A percentile compares a stretch with the other conserved stretches of the same genome.
phyloP scores from a whole-genome alignment of 306 rosid genomes.

The Acacia crassicarpa region DNA sequence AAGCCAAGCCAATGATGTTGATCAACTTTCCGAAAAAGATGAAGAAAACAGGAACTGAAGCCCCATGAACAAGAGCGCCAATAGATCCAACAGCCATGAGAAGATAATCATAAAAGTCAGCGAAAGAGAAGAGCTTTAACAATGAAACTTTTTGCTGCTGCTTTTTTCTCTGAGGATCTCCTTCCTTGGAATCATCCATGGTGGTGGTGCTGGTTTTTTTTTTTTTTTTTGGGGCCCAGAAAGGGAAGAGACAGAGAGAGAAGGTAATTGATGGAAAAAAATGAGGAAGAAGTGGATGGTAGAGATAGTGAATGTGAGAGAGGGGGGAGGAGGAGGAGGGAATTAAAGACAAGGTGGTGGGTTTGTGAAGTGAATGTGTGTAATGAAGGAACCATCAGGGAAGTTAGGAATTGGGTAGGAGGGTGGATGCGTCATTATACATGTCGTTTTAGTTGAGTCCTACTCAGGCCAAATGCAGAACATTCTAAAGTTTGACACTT shows the following conservation, averaged over 20 bases:
- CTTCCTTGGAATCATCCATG: constrained; percentile 25
- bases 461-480: neutral
- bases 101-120: constrained; percentile 71
- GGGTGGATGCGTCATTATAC: constrained; percentile 1
- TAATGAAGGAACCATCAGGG: neutral
- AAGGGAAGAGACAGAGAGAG: neutral
- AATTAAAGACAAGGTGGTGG: neutral
- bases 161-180: constrained; percentile 25
- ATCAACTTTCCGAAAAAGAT: constrained; percentile 90
- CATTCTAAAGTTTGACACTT: neutral
- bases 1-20: constrained; percentile 87
- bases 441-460: neutral
- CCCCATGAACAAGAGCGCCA: constrained; percentile 90
- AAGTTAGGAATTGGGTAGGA: neutral
- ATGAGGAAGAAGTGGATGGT: neutral
- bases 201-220: neutral
- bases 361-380: neutral
- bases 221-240: neutral
- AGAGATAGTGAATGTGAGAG: neutral
- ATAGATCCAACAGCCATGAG: constrained; percentile 78
- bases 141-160: constrained; percentile 52
- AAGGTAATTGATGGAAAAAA: neutral
- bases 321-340: neutral
- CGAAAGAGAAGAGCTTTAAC: constrained; percentile 71
- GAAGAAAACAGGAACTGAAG: constrained; percentile 91